Percentiles rank a stretch among this genome's conserved stretches.
Conservation (phyloP, 805 yeast genomes). For the Pichia heedii region DNA sequence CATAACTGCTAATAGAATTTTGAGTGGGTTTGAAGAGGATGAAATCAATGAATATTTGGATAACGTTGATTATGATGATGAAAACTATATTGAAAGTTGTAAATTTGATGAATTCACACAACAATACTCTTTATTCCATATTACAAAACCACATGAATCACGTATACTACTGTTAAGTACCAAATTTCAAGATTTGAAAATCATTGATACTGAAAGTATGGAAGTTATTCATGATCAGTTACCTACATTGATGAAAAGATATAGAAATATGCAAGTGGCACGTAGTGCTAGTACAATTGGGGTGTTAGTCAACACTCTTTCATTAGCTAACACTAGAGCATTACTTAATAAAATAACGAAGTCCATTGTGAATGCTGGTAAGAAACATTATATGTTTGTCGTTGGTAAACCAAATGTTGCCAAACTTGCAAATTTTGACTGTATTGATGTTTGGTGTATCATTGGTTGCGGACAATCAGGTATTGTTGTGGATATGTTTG, state of each 20-base stretch:
- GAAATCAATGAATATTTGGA: conserved; percentile 10
- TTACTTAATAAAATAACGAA: conserved; percentile 52
- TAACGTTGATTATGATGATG: conserved; percentile 5
- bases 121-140: conserved; percentile 56
- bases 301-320: conserved; percentile 79
- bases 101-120: conserved; percentile 26
- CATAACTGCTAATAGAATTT: conserved; percentile 24
- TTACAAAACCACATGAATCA: conserved; percentile 71
- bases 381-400: conserved; percentile 88
- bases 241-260: conserved; percentile 76
- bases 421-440: conserved; percentile 90
- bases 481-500: conserved; percentile 66
- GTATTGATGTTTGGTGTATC: conserved; percentile 90
- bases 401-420: conserved; percentile 98
- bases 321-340: conserved; percentile 64
- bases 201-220: conserved; percentile 36
- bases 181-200: conserved; percentile 44
- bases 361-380: conserved; percentile 65
- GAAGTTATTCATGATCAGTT: conserved; percentile 47
- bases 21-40: conserved; percentile 20
- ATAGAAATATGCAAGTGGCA: conserved; percentile 79
- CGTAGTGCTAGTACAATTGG: conserved; percentile 91
- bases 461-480: conserved; percentile 95
- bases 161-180: conserved; percentile 69
- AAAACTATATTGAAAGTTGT: conserved; percentile 17